phyloP scores from a whole-genome alignment of 2,329 filamentous ascomycete species.

The Dactylellina parvicollis region DNA sequence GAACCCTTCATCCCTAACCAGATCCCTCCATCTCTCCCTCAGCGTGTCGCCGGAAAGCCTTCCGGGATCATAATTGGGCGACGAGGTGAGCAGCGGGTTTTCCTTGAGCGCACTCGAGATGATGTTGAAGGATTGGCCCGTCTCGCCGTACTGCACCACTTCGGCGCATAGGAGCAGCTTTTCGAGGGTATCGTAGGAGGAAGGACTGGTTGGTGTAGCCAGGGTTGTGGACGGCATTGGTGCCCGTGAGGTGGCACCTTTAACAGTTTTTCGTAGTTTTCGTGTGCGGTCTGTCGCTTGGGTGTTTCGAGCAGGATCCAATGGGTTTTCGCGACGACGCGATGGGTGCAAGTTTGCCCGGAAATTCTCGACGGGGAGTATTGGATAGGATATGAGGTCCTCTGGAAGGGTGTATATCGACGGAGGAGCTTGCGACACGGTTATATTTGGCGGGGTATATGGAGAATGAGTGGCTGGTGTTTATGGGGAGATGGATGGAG shows the following conservation, averaged over 20 bases:
- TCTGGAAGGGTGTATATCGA: not conserved
- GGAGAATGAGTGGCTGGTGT: not conserved
- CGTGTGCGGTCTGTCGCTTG: not conserved
- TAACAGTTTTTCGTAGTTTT: not conserved
- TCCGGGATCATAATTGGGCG: slow-evolving; percentile 47
- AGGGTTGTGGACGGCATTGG: slow-evolving; percentile 51
- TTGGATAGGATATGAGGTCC: not conserved
- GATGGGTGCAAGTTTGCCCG: not conserved
- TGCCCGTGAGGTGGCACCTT: slow-evolving; percentile 10
- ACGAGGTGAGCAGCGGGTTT: slow-evolving; percentile 44
- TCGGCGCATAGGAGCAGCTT: slow-evolving; percentile 45
- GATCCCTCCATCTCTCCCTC: slow-evolving; percentile 45
- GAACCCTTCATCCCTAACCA: slow-evolving; percentile 47
- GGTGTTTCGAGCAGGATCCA: not conserved
- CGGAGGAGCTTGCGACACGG: not conserved
- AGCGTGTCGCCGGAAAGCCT: slow-evolving; percentile 45
- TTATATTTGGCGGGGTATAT: not conserved
- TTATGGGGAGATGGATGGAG: not conserved
- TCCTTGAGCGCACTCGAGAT: slow-evolving; percentile 50
- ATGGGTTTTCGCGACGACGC: slow-evolving; percentile 6
- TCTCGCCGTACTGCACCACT: slow-evolving; percentile 48
- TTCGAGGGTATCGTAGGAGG: slow-evolving; percentile 48
- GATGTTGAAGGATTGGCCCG: slow-evolving; percentile 34
- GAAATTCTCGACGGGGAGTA: not conserved
- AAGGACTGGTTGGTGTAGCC: slow-evolving; percentile 22